phyloP scores from a whole-genome alignment of 2,329 filamentous ascomycete species.

The Byssoonygena ceratinophila region DNA sequence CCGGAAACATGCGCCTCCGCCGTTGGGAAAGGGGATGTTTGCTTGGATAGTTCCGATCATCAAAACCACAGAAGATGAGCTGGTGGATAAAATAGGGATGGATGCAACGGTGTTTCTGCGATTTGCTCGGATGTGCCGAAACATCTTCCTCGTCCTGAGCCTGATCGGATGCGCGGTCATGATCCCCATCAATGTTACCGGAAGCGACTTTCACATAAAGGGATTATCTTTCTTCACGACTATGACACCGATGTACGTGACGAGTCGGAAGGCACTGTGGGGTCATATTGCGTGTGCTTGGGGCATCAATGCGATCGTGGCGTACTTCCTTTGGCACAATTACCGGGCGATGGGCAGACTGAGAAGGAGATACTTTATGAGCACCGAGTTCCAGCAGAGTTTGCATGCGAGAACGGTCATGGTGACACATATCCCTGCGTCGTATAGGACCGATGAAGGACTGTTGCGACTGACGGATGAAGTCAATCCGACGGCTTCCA shows the following conservation, averaged over 20 bases:
- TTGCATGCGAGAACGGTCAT: conserved; percentile 61
- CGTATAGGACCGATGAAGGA: conserved; percentile 72
- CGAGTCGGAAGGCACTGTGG: conserved; percentile 43
- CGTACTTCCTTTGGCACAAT: conserved; percentile 79
- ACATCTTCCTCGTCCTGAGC: conserved; percentile 67
- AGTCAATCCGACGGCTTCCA: conserved; percentile 64
- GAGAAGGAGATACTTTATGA: conserved; percentile 70
- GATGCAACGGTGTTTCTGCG: conserved; percentile 86
- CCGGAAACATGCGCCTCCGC: conserved; percentile 76
- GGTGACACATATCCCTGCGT: conserved; percentile 63
- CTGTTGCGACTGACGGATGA: conserved; percentile 73
- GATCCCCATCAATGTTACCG: conserved; percentile 64
- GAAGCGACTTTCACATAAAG: conserved; percentile 32
- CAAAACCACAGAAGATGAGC: conserved; percentile 62
- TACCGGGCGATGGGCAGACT: conserved; percentile 63
- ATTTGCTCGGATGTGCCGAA: conserved; percentile 81
- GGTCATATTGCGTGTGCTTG: conserved; percentile 50
- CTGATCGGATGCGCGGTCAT: conserved; percentile 65
- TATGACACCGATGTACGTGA: conserved; percentile 45
- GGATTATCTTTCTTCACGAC: conserved; percentile 27
- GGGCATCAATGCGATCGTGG: conserved; percentile 63
- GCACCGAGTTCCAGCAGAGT: conserved; percentile 75
- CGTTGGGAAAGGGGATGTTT: conserved; percentile 74
- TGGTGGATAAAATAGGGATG: conserved; percentile 75
- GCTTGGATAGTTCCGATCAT: conserved; percentile 75